Evolutionary conservation across 176 grass and related monocot species (phyloP), one percentile per base, ranked within the genome.

Genomic region (Carex kokanica): DNA sequence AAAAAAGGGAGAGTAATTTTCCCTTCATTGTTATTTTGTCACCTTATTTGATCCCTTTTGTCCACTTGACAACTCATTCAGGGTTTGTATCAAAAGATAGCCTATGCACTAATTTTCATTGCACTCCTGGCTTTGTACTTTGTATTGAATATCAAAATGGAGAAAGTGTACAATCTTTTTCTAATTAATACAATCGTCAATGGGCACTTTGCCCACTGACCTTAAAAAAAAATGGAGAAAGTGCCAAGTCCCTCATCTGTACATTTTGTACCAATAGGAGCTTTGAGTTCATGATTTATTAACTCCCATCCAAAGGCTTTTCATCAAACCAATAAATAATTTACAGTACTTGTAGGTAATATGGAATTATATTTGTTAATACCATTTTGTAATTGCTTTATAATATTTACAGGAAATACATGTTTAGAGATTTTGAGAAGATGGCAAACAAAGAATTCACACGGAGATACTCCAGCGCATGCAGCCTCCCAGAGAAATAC

Each of bases 401-500:
- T 73, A 73, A 73, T 73, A 73, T 83, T 57, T 84, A 86, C 88
- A 98, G 96, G 74, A 98, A 98, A 85, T 98, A 98, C 80, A 91
- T 89, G 69, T 98, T 98, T 74, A 83, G 93, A 51, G 96, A 98
- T 60, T 98, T 93, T 59, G 96, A 98, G 78, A 98, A 88, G 84
- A 95, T 95, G 89, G 96, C 93, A 32, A 95, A 91, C 89, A 98
- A 95, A 70, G 93, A 91, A 86, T 95, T 98, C 63, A 71, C 83
- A 60, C 90, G 90, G 82, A 95, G 90, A 87, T 98, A 95, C 74
- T 98, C 91, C 60, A 95, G 96, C 86, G 34, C 91, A 60, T 82
- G 96, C n/a, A 95, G 84, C 29, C 91, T 98, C 23, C 91, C 96
- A 49, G 83, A 88, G 79, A 93, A 86, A 84, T 98, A 86, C 4